Conservation (phyloP, 1,139 yeast species). For the Ogataea hybrid region DNA sequence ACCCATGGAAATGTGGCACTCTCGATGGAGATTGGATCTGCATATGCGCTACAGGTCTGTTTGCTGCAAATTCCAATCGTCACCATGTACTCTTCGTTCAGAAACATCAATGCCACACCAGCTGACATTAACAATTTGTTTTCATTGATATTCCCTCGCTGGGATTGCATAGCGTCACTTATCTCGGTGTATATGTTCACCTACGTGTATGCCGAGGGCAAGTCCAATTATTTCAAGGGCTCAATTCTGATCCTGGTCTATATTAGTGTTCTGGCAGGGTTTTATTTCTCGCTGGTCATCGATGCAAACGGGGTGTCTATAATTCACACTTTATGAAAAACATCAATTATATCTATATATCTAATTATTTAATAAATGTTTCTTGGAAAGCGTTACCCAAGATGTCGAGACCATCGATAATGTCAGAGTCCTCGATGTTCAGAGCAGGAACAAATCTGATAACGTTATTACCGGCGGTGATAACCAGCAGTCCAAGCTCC, state of each 20-base stretch:
- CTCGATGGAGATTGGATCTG: conserved; percentile 97
- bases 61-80: conserved; percentile 89
- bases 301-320: conserved; percentile 24
- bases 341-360: not conserved
- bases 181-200: conserved; percentile 88
- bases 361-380: conserved; percentile 3
- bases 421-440: conserved; percentile 69
- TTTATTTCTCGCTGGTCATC: conserved; percentile 58
- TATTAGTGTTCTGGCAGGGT: conserved; percentile 74
- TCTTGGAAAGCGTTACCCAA: conserved; percentile 50
- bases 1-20: conserved; percentile 93
- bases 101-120: conserved; percentile 8
- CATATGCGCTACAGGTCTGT: conserved; percentile 97
- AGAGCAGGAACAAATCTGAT: conserved; percentile 90
- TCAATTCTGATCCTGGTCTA: conserved; percentile 81
- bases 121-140: conserved; percentile 51
- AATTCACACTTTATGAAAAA: conserved; percentile 1
- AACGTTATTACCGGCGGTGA: conserved; percentile 90
- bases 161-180: conserved; percentile 90
- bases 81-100: conserved; percentile 69
- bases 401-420: conserved; percentile 67
- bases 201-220: conserved; percentile 95
- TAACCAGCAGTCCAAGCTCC: conserved; percentile 74
- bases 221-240: conserved; percentile 94
- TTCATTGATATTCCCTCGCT: conserved; percentile 85